Base-by-base conservation (phyloP, 1,284 basidiomycete species). In the Porodaedalea pini region DNA sequence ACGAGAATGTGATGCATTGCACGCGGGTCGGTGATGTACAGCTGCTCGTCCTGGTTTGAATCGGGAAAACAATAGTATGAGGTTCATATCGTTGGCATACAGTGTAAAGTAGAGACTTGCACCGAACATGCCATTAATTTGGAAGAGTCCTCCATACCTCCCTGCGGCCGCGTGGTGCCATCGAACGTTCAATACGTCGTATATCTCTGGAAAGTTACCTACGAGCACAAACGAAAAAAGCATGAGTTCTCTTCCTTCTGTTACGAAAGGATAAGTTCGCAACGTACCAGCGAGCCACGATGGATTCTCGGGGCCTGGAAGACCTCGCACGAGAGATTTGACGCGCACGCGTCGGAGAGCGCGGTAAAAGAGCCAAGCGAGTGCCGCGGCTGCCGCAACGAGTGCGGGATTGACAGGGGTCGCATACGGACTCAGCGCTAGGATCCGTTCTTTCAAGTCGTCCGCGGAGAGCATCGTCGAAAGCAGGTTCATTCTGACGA, bases 81-180 rank as follows among this genome's bases (percentile, higher is more conserved):
- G 36, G 23, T 5, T 47, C 8, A 40, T 15, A 31, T 17, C 5
- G 11, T 15, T 37, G 13, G 17, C 2, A 54, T 13, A n/a, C 6
- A 25, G 13, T 5, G 25, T 19, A 13, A 3, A 2, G 21, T 17
- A 54, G 21, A 39, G 13, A 37, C 64, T 32, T 51, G 69, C 68
- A 2, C 68, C 67, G 23, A 70, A 62, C 40, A 67, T 59, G 1
- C 62, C 62, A 29, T 66, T 54, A 6, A 69, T 45, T 31, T 61
- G 65, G n/a, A 62, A 47, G 13, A 67, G 56, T 4, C 57, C 51
- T 6, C 62, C 66, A 23, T 66, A 68, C 3, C 56, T 61, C 43
- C 13, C 61, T 25, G 15, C 60, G 39, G 45, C 40, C 21, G 49
- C 57, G 8, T 59, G 52, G 31, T 59, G 57, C 57, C 57, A 59